Conservation (phyloP, 1,139 yeast species). For the Wickerhamomyces sp. region DNA sequence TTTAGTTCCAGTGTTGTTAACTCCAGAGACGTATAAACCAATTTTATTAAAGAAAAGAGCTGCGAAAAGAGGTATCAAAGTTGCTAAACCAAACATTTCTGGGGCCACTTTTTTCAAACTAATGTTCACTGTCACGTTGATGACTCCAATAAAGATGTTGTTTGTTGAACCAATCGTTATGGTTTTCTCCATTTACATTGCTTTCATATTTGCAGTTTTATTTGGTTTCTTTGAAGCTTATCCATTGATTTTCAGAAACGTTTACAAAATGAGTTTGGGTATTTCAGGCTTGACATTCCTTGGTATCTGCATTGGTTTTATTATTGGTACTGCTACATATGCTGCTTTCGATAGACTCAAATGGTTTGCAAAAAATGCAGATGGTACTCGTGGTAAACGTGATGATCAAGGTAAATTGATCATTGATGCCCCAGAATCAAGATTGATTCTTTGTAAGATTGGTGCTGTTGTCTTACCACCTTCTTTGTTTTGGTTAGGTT, state of each 20-base stretch:
- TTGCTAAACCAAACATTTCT: conserved; percentile 31
- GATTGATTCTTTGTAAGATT: conserved; percentile 42
- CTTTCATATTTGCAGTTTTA: conserved; percentile 68
- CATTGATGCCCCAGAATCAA: conserved; percentile 39
- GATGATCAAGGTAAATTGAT: conserved; percentile 51
- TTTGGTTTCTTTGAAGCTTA: conserved; percentile 77
- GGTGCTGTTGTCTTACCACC: conserved; percentile 64
- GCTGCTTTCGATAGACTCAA: conserved; percentile 41
- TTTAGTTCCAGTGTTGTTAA: conserved; percentile 47
- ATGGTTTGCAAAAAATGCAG: conserved; percentile 54
- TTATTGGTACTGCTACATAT: conserved; percentile 47
- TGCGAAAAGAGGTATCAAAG: conserved; percentile 46
- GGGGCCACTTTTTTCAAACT: conserved; percentile 29
- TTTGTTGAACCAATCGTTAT: conserved; percentile 65
- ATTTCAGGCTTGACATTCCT: conserved; percentile 63
- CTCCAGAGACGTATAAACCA: conserved; percentile 72
- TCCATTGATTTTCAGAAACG: conserved; percentile 65
- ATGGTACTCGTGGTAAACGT: conserved; percentile 54
- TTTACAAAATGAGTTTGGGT: conserved; percentile 53
- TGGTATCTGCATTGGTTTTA: conserved; percentile 63
- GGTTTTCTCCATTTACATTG: conserved; percentile 59
- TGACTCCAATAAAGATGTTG: conserved; percentile 62
- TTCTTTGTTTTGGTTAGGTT: conserved; percentile 75
- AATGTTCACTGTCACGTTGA: conserved; percentile 41
- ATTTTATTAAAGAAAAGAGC: conserved; percentile 55